Percentiles rank a stretch among this genome's conserved stretches.
These are phyloP conservation scores for Fusarium sp. DNA, from an alignment of 2,329 filamentous ascomycete genomes.

Conservation along the genomic window DNA sequence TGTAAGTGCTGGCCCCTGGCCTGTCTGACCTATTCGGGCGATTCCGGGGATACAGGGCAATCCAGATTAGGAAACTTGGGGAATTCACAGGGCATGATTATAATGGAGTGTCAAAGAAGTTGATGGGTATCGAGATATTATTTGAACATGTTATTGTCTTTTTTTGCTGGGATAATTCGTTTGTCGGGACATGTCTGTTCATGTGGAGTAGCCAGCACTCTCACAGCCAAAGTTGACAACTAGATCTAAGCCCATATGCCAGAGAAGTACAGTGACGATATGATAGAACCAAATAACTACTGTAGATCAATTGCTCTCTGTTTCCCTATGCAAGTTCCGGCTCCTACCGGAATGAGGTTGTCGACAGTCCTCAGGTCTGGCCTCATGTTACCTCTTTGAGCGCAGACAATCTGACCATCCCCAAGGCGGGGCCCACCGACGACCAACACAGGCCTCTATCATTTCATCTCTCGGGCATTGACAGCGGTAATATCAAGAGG, in stretches of 20 bases:
- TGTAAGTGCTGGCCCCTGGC: conserved; percentile 29
- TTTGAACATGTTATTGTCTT: not conserved
- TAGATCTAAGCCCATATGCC: not conserved
- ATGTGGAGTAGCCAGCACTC: conserved; percentile 9
- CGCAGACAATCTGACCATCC: conserved; percentile 39
- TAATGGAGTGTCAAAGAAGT: not conserved
- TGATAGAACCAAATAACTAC: not conserved
- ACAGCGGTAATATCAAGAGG: not conserved
- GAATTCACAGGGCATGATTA: not conserved
- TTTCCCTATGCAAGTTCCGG: conserved; percentile 20
- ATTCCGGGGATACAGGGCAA: conserved; percentile 35
- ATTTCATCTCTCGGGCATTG: not conserved
- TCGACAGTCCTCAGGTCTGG: conserved; percentile 32
- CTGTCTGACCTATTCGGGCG: conserved; percentile 43
- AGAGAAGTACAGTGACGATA: not conserved
- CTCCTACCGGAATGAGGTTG: conserved; percentile 23
- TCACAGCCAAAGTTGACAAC: not conserved
- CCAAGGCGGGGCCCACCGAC: conserved; percentile 37
- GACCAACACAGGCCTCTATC: conserved; percentile 14
- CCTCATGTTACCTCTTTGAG: conserved; percentile 37
- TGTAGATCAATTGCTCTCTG: not conserved
- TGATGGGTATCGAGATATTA: not conserved
- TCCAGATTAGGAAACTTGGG: conserved; percentile 18
- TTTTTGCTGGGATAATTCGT: not conserved
- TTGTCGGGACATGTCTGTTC: not conserved